Conservation (phyloP, 345 rosid species). For the Toxicodendron radicans region DNA sequence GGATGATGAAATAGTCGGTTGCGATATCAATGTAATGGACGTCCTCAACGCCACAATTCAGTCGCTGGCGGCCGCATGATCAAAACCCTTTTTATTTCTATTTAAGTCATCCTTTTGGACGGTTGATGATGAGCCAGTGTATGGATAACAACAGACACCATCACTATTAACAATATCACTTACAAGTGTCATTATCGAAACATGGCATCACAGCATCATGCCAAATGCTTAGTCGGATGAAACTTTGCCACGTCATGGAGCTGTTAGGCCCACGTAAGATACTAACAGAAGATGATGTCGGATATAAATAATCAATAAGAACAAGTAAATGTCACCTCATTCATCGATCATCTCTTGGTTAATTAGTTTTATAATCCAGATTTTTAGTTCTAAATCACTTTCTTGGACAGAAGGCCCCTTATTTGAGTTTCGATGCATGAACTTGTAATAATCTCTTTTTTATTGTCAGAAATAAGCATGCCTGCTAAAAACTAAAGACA, state of each 20-base stretch:
- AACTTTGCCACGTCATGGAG: conserved; percentile 15
- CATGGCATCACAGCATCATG: conserved; percentile 18
- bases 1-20: conserved; percentile 46
- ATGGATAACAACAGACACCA: conserved; percentile 12
- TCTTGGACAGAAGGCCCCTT: background rate
- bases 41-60: background rate
- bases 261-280: conserved; percentile 15
- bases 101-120: conserved; percentile 14
- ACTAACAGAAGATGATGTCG: conserved; percentile 12
- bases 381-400: background rate
- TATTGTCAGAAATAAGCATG: background rate
- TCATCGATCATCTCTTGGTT: background rate
- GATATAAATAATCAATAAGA: background rate
- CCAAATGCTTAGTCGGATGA: conserved; percentile 7
- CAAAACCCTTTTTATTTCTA: background rate
- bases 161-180: background rate
- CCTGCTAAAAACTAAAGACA: background rate
- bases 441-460: background rate
- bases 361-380: conserved; percentile 1
- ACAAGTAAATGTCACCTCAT: conserved; percentile 8
- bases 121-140: conserved; percentile 16
- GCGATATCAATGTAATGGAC: conserved; percentile 16
- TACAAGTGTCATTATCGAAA: conserved; percentile 9
- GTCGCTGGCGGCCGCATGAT: background rate
- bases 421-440: no score